Percentiles rank a stretch among this genome's conserved stretches.
phyloP scores from a whole-genome alignment of 305 asterid species.

The Salvia sclarea region DNA sequence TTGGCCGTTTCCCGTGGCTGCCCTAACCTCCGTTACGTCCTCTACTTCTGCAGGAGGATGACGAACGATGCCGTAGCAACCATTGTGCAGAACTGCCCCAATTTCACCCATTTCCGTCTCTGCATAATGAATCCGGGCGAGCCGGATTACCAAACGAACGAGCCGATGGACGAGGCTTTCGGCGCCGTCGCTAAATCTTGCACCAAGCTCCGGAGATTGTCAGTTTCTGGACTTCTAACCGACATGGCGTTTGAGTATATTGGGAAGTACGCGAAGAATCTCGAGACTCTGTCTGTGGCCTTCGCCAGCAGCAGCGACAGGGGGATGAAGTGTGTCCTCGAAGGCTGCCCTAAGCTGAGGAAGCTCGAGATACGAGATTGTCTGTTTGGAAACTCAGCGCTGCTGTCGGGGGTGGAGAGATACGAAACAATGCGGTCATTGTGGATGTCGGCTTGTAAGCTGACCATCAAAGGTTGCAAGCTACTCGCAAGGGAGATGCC shows the following conservation, averaged over 20 bases:
- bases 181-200: conserved; percentile 81
- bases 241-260: conserved; percentile 74
- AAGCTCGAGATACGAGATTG: conserved; percentile 91
- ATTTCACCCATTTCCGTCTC: conserved; percentile 84
- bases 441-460: conserved; percentile 84
- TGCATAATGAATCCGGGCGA: conserved; percentile 77
- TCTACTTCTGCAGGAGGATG: conserved; percentile 88
- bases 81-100: conserved; percentile 68
- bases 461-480: conserved; percentile 69
- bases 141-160: conserved; percentile 71
- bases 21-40: conserved; percentile 72
- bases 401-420: conserved; percentile 58
- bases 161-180: conserved; percentile 85
- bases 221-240: conserved; percentile 72
- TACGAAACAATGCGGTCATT: conserved; percentile 77
- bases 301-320: conserved; percentile 80
- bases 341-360: conserved; percentile 81
- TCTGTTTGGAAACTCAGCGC: conserved; percentile 74
- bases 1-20: conserved; percentile 81
- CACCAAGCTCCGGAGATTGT: conserved; percentile 67
- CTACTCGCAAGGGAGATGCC: conserved; percentile 66
- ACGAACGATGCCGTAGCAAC: conserved; percentile 79
- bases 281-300: conserved; percentile 85
- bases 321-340: conserved; percentile 74
- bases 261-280: conserved; percentile 73